Evolutionary conservation across 495 filamentous ascomycete genomes (phyloP), one percentile per base, ranked within the genome.

Genomic region (Penicillium macrosclerotiorum): DNA sequence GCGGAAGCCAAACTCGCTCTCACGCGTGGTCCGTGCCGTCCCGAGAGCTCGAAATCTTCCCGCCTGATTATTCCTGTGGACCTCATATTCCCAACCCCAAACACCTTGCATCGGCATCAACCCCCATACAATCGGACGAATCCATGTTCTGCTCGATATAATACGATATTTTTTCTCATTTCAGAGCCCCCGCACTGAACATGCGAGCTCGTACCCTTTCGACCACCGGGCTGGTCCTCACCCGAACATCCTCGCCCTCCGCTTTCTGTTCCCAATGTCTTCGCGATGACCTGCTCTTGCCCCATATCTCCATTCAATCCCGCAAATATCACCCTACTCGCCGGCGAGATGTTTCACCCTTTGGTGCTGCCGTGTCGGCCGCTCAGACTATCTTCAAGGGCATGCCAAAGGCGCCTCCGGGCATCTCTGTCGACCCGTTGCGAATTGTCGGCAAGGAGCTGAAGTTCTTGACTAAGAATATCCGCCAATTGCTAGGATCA

Each of bases 401-500:
- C 24, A 65, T 85, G 67, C 81, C 65, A 55, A 83, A 65, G 69
- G 77, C 62, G 52, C 74, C 57, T 60, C 66, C 63, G 55, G 81
- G 80, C 45, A 70, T 88, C 54, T 80, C 79, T 23, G 79, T 88
- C 50, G 86, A 89, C 59, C 86, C 86, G 18, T 75, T 89, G 51
- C 77, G 85, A 26, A 88, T 89, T 25, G 88, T 96, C 16, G 90
- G 86, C 38, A 95, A 94, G 69, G 91, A 96, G 70, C 85, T 96
- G 80, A 95, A 94, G 67, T 93, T 91, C 56, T 68, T 95, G 62
- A 94, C 82, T 13, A 88, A 87, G 39, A 94, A 95, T 60, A 93
- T 95, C 60, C 76, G 87, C 37, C 84, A 90, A 60, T 74, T 96
- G 20, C 72, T 96, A 16, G 91, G 91, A 4, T 95, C 91, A 0